Conservation (phyloP, 108 stramenopile species). For the Cyclotella sp. region DNA sequence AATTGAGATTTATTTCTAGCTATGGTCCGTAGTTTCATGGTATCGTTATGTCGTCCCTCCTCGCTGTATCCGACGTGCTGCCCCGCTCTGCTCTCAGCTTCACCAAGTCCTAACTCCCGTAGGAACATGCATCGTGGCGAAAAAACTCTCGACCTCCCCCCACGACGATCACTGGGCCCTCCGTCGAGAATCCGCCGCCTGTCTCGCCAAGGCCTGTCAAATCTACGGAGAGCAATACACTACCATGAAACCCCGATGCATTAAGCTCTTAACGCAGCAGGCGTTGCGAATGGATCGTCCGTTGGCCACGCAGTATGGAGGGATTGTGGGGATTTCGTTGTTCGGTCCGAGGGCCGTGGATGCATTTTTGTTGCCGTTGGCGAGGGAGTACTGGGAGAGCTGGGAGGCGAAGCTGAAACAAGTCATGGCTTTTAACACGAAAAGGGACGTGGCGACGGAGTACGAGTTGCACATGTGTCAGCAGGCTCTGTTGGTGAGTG, state of each 20-base stretch:
- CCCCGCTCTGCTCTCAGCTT: conserved; percentile 20
- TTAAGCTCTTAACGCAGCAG: conserved; percentile 66
- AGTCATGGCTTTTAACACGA: conserved; percentile 3
- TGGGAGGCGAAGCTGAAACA: conserved; percentile 59
- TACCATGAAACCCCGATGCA: conserved; percentile 73
- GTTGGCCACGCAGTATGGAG: conserved; percentile 74
- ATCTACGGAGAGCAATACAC: conserved; percentile 77
- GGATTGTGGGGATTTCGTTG: conserved; percentile 74
- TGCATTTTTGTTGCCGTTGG: conserved; percentile 80
- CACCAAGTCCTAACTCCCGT: conserved; percentile 85
- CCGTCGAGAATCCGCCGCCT: conserved; percentile 67
- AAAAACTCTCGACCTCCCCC: conserved; percentile 53
- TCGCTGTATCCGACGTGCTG: background rate
- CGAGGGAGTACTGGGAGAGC: conserved; percentile 66
- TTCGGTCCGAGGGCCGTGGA: conserved; percentile 85
- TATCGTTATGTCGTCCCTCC: background rate
- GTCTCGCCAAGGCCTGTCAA: conserved; percentile 71
- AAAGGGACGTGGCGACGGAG: conserved; percentile 42
- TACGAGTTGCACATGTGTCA: conserved; percentile 75
- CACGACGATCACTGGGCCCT: conserved; percentile 75
- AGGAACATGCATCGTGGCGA: conserved; percentile 83
- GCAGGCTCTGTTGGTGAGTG: conserved; percentile 66
- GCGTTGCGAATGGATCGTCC: conserved; percentile 49
- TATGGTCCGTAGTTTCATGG: background rate
- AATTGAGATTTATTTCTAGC: background rate